A percentile compares a stretch with the other conserved stretches of the same genome.
Conservation (phyloP, 2,329 filamentous ascomycete genomes). For the Sporothrix inflata region DNA sequence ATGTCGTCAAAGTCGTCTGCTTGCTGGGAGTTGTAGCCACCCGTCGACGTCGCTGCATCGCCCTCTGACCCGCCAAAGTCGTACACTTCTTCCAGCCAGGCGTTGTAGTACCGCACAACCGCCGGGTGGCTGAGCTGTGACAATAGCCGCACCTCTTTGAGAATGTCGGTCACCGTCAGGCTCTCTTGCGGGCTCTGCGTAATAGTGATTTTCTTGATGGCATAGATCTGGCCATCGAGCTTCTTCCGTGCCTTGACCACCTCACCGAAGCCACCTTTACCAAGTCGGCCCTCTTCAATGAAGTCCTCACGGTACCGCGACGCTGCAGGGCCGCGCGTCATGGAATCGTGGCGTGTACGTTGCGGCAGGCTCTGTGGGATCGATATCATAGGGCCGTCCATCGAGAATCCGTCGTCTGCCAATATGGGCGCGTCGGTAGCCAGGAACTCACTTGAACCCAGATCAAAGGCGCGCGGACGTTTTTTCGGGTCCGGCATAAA, state of each 20-base stretch:
- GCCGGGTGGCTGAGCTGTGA: slow-evolving; percentile 90
- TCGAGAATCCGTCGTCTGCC: slow-evolving; percentile 48
- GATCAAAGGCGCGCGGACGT: slow-evolving; percentile 77
- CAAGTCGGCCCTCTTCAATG: slow-evolving; percentile 83
- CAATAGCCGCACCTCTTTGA: slow-evolving; percentile 84
- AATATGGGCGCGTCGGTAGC: slow-evolving; percentile 66
- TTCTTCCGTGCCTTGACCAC: slow-evolving; percentile 95
- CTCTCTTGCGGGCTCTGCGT: slow-evolving; percentile 77
- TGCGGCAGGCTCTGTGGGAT: slow-evolving; percentile 48
- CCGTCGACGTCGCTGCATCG: slow-evolving; percentile 58
- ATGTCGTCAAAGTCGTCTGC: slow-evolving; percentile 38
- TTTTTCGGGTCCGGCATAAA: slow-evolving; percentile 86
- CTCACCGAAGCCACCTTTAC: slow-evolving; percentile 93
- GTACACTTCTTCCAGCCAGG: slow-evolving; percentile 81
- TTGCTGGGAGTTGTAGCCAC: slow-evolving; percentile 39
- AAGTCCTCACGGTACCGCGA: slow-evolving; percentile 90
- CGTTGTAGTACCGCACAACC: slow-evolving; percentile 88
- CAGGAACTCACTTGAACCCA: slow-evolving; percentile 67
- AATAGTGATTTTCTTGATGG: slow-evolving; percentile 95
- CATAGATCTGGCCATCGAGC: slow-evolving; percentile 89
- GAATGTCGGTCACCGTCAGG: slow-evolving; percentile 80
- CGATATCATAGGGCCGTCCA: slow-evolving; percentile 49
- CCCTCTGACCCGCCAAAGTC: slow-evolving; percentile 60
- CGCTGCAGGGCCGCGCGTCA: slow-evolving; percentile 54
- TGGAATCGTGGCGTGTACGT: slow-evolving; percentile 65